Evolutionary conservation across 371 early-diverging fungal species (phyloP).

Genomic region (Catenaria anguillulae): DNA sequence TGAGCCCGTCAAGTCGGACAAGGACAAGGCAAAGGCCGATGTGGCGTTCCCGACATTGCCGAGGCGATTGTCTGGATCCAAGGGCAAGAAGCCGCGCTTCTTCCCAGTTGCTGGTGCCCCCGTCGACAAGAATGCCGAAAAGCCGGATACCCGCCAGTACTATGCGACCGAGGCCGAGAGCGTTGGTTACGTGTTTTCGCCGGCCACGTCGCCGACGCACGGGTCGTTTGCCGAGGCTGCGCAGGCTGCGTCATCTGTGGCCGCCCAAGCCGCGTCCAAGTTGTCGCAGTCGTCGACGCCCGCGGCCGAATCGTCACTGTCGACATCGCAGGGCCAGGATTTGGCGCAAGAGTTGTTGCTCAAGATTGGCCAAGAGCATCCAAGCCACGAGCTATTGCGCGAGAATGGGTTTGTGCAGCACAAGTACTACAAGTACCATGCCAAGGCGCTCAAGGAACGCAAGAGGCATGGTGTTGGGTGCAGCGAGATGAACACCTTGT

Average conservation of each 20-base stretch:
- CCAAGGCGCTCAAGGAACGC: slow-evolving; percentile 86
- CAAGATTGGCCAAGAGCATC: slow-evolving; percentile 85
- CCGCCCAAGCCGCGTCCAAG: slow-evolving; percentile 3
- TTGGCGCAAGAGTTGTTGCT: slow-evolving; percentile 37
- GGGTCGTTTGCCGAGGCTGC: slow-evolving; percentile 6
- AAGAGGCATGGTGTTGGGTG: slow-evolving; percentile 70
- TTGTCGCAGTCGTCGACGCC: neutral
- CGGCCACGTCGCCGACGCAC: slow-evolving; percentile 7
- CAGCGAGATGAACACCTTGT: slow-evolving; percentile 1
- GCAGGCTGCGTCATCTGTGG: neutral
- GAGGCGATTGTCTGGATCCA: slow-evolving; percentile 40
- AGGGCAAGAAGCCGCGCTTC: slow-evolving; percentile 29
- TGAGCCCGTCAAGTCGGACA: neutral
- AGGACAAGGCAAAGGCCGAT: neutral
- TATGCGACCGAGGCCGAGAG: slow-evolving; percentile 53
- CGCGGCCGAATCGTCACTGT: neutral
- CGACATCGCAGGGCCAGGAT: slow-evolving; percentile 16
- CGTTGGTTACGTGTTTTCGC: slow-evolving; percentile 10
- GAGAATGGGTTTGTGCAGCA: slow-evolving; percentile 93
- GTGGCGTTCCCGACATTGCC: neutral
- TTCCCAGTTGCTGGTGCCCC: slow-evolving; percentile 37
- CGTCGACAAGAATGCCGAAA: slow-evolving; percentile 14
- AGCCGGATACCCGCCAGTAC: slow-evolving; percentile 45
- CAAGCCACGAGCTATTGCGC: slow-evolving; percentile 76
- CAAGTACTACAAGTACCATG: slow-evolving; percentile 87